phyloP scores from a whole-genome alignment of 371 early-diverging fungal genomes.

The Furculomyces boomerangus region DNA sequence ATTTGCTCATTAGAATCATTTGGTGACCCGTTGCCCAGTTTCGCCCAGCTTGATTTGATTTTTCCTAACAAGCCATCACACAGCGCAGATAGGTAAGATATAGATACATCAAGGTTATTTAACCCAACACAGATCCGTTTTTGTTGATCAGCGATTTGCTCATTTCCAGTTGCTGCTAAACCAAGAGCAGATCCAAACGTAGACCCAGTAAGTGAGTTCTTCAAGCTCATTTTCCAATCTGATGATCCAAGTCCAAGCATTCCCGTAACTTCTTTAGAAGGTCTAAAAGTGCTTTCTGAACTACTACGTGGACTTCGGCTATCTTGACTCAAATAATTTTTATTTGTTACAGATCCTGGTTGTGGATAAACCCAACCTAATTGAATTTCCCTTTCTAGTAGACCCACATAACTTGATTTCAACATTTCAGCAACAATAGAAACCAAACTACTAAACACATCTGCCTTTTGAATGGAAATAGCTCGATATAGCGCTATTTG shows the following conservation, averaged over 20 bases:
- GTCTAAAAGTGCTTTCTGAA: not conserved
- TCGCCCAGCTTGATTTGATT: constrained; percentile 31
- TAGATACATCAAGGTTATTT: constrained; percentile 56
- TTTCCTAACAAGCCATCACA: constrained; percentile 30
- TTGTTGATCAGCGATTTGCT: constrained; percentile 7
- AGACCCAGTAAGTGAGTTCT: not conserved
- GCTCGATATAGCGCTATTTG: constrained; percentile 54
- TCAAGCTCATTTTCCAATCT: constrained; percentile 1
- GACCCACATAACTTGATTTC: constrained; percentile 6
- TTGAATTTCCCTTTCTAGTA: constrained; percentile 9
- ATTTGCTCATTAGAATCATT: not conserved
- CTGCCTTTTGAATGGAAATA: constrained; percentile 46
- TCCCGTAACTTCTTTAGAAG: not conserved
- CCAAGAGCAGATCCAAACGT: not conserved
- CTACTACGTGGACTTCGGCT: not conserved
- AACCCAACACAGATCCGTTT: constrained; percentile 28
- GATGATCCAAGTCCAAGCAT: not conserved
- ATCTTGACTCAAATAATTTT: too few species aligned
- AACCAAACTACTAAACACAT: constrained; percentile 10
- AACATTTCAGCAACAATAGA: constrained; percentile 5
- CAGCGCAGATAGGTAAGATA: constrained; percentile 21
- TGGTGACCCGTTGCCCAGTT: constrained; percentile 19
- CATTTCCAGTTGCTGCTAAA: not conserved
- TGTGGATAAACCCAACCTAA: not conserved
- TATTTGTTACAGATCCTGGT: too few species aligned